Percentiles rank a stretch among this genome's conserved stretches.
Evolutionary conservation across 2,329 filamentous ascomycete genomes (phyloP).

Genomic region (Alternaria sp.): DNA sequence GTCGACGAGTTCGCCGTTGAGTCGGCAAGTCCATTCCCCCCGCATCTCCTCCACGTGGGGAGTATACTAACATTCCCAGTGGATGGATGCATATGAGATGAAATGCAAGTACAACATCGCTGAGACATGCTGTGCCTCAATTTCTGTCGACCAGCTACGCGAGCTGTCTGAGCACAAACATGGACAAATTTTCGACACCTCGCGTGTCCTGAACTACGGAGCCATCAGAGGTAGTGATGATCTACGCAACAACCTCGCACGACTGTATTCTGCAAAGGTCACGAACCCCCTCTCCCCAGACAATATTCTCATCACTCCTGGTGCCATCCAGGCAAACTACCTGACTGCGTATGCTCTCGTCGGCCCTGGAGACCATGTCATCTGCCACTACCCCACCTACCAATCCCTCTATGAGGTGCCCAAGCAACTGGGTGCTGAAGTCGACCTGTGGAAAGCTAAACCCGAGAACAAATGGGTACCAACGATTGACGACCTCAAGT

Average conservation of each 20-base stretch:
- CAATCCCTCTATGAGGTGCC: conserved; percentile 84
- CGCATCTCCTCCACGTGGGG: conserved; percentile 26
- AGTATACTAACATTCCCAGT: conserved; percentile 51
- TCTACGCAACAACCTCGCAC: conserved; percentile 70
- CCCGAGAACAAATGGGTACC: conserved; percentile 72
- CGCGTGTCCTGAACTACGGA: conserved; percentile 74
- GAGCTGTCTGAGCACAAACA: conserved; percentile 65
- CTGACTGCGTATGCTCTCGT: conserved; percentile 77
- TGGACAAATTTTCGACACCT: conserved; percentile 60
- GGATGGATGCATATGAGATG: conserved; percentile 65
- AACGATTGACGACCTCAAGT: conserved; percentile 70
- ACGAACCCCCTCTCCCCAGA: conserved; percentile 61
- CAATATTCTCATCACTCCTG: conserved; percentile 77
- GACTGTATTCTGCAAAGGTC: conserved; percentile 68
- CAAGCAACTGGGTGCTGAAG: conserved; percentile 75
- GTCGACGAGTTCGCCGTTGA: conserved; percentile 75
- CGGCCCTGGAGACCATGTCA: conserved; percentile 78
- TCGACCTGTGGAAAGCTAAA: conserved; percentile 77
- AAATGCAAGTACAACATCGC: conserved; percentile 72
- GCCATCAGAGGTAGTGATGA: conserved; percentile 72
- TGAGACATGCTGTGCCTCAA: conserved; percentile 78
- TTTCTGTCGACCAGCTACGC: conserved; percentile 74
- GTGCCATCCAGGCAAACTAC: conserved; percentile 86
- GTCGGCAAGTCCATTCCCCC: conserved; percentile 59
- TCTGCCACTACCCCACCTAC: conserved; percentile 85